These are phyloP conservation scores for Cytospora piceae DNA, from an alignment of 2,329 filamentous ascomycete genomes.

Conservation along the genomic window DNA sequence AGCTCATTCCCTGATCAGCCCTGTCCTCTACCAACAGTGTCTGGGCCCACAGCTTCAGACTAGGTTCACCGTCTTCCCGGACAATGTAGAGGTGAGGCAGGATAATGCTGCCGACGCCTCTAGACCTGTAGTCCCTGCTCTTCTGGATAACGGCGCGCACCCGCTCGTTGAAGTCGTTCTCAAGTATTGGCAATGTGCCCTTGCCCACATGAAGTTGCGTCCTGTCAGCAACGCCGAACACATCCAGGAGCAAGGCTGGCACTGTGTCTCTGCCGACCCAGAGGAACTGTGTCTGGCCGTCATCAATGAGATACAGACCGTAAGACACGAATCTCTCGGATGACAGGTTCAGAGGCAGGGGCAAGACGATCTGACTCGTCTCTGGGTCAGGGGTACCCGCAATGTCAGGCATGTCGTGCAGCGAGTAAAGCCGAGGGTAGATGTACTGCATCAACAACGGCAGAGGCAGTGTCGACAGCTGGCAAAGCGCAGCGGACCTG, in stretches of 20 bases:
- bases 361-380: conserved; percentile 87
- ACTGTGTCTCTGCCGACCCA: conserved; percentile 95
- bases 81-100: conserved; percentile 92
- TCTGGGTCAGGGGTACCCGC: conserved; percentile 83
- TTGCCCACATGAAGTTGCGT: conserved; percentile 90
- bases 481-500: conserved; percentile 86
- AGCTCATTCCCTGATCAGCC: conserved; percentile 90
- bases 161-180: conserved; percentile 96
- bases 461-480: conserved; percentile 90
- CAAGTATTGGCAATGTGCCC: conserved; percentile 80
- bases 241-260: conserved; percentile 83
- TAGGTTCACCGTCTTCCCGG: conserved; percentile 93
- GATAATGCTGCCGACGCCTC: conserved; percentile 90
- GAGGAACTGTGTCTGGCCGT: conserved; percentile 95
- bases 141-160: conserved; percentile 90
- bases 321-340: conserved; percentile 87
- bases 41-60: conserved; percentile 94
- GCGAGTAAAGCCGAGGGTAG: conserved; percentile 80
- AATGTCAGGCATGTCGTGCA: conserved; percentile 96
- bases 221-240: conserved; percentile 86
- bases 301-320: conserved; percentile 93
- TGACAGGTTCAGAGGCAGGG: conserved; percentile 81
- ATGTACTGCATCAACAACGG: conserved; percentile 93
- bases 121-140: conserved; percentile 82
- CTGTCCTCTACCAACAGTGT: conserved; percentile 93